Base-by-base conservation (phyloP, 2,329 filamentous ascomycete species). In the Hyphodiscus sp. region DNA sequence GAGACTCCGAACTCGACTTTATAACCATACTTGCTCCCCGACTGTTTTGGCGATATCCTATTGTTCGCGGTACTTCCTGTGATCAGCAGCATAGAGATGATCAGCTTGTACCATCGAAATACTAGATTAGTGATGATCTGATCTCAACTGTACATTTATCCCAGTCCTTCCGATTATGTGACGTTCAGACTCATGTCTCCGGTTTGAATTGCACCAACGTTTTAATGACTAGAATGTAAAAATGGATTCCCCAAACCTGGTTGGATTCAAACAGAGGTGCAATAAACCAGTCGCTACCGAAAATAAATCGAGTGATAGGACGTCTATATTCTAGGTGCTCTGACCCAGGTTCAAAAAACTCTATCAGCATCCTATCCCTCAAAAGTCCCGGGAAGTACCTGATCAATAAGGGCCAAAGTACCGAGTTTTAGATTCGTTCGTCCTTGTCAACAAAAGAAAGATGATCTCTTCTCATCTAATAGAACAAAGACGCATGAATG, bases 1-100 rank as follows among this genome's bases (percentile, higher is more conserved):
- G 59, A 63, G 49, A 20, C 48, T 26, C 58, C 60, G 19, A 55
- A 55, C n/a, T 54, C 50, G 41, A 26, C n/a, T 19, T 38, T 30
- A 48, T 26, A 8, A 4, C 3, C 13, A 19, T 26, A 26, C 23
- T 26, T 26, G 23, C 23, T 8, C 23, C 8, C 23, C 3, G 8
- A 4, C 8, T 4, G 23, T 26, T 26, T 4, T 26, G 23, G 23
- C 23, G 23, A 26, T 26, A 26, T 26, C 23, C n/a, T n/a, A 33
- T 33, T 33, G 33, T 4, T 38, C 13, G 5, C 13, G 11, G 33
- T 38, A 13, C 5, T 38, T 5, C 11, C 13, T 10, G 13, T 13
- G 33, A 38, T 10, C 11, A 5, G 11, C 33, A 38, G 11, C 33
- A 38, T 38, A n/a, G 5, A 15, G 33, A n/a, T 38, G 16, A 38